phyloP scores from a whole-genome alignment of 306 rosid genomes.

The Amphicarpaea edgeworthii region DNA sequence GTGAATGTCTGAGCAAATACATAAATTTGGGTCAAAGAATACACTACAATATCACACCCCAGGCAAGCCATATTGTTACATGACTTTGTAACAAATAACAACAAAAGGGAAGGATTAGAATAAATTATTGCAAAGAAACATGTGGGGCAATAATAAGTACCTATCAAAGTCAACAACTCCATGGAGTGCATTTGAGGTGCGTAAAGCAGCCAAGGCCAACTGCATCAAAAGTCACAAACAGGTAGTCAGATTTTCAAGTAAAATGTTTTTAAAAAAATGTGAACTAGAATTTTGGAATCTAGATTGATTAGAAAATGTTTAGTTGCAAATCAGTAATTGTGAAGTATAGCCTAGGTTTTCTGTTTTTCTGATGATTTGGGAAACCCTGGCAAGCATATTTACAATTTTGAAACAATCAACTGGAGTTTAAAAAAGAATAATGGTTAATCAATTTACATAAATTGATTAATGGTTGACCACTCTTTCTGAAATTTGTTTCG shows the following conservation, averaged over 20 bases:
- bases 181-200: slow-evolving; percentile 70
- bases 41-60: slow-evolving; percentile 24
- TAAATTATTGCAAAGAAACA: slow-evolving; percentile 27
- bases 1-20: slow-evolving; percentile 38
- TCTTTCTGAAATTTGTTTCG: slow-evolving; percentile 15
- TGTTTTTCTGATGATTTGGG: background rate
- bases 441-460: background rate
- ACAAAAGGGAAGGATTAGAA: background rate
- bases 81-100: slow-evolving; percentile 3
- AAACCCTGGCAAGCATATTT: slow-evolving; percentile 24
- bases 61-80: slow-evolving; percentile 9
- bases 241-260: slow-evolving; percentile 15
- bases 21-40: slow-evolving; percentile 20
- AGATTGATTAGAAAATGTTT: slow-evolving; percentile 19
- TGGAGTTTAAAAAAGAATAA: background rate
- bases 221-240: slow-evolving; percentile 53
- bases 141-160: slow-evolving; percentile 45
- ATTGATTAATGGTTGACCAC: background rate
- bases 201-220: slow-evolving; percentile 88
- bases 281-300: slow-evolving; percentile 9
- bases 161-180: slow-evolving; percentile 75
- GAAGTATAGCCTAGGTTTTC: background rate
- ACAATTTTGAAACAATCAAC: slow-evolving; percentile 15
- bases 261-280: slow-evolving; percentile 1
- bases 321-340: background rate